These are phyloP conservation scores for Annulohypoxylon maeteangense DNA, from an alignment of 495 filamentous ascomycete genomes.

Conservation along the genomic window DNA sequence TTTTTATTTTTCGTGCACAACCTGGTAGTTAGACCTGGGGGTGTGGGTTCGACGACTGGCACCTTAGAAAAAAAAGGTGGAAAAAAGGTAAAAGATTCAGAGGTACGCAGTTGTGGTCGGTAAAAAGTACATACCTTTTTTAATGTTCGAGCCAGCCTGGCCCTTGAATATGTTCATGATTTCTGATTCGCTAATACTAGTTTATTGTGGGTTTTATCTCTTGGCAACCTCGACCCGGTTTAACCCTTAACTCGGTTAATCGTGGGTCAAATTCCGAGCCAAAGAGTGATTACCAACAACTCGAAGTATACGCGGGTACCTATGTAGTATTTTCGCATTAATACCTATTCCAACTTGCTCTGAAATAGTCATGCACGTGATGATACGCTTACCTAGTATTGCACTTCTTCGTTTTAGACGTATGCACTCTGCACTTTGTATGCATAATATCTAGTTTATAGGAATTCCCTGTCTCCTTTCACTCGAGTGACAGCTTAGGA, in stretches of 20 bases:
- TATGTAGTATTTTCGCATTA: too few species aligned
- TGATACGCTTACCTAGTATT: background rate
- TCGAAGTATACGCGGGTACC: too few species aligned
- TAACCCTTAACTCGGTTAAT: slow-evolving; percentile 42
- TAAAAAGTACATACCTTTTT: slow-evolving; percentile 44
- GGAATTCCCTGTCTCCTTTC: background rate
- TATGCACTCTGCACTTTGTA: slow-evolving; percentile 6
- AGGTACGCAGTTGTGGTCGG: slow-evolving; percentile 38
- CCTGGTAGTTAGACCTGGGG: slow-evolving; percentile 19
- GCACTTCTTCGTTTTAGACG: background rate
- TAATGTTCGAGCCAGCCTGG: slow-evolving; percentile 38
- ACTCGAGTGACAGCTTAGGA: background rate
- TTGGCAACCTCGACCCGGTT: slow-evolving; percentile 30
- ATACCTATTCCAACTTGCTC: background rate
- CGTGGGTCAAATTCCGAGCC: slow-evolving; percentile 28
- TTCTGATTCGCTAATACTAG: slow-evolving; percentile 18
- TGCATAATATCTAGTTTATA: background rate
- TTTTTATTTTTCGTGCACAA: slow-evolving; percentile 27
- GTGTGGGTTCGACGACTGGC: slow-evolving; percentile 36
- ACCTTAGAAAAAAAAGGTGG: slow-evolving; percentile 34
- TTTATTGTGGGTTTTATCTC: slow-evolving; percentile 5
- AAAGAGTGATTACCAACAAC: slow-evolving; percentile 21
- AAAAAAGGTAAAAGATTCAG: slow-evolving; percentile 36
- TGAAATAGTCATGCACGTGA: background rate
- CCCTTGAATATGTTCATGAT: background rate